Conservation (phyloP, 345 rosid genomes). For the Lagerstroemia speciosa region DNA sequence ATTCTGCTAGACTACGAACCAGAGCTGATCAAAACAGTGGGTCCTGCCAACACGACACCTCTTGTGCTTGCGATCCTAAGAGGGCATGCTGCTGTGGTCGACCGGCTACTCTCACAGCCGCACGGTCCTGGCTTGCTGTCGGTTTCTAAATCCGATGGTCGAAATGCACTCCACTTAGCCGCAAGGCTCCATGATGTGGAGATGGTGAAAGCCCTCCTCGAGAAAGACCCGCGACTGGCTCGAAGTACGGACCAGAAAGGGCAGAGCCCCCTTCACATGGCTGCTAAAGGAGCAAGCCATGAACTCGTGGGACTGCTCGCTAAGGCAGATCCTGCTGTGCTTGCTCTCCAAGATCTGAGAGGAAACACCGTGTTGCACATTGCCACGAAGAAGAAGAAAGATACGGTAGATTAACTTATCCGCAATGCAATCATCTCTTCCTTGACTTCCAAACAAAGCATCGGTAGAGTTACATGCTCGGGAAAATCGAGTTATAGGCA, state of each 20-base stretch:
- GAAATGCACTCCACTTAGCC: conserved; percentile 18
- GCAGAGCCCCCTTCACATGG: conserved; percentile 12
- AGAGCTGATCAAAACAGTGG: conserved; percentile 1
- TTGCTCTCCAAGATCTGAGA: not conserved
- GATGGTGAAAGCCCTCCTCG: conserved; percentile 16
- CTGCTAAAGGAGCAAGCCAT: not conserved
- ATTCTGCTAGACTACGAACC: conserved; percentile 13
- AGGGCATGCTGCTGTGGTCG: conserved; percentile 17
- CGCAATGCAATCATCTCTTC: not conserved
- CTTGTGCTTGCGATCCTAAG: conserved; percentile 13
- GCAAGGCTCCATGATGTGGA: conserved; percentile 16
- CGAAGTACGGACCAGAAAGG: conserved; percentile 18
- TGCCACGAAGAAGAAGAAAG: conserved; percentile 16
- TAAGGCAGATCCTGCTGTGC: not conserved
- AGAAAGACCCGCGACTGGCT: conserved; percentile 16
- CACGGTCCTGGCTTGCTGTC: not conserved
- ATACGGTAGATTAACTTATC: conserved; percentile 7
- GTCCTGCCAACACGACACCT: conserved; percentile 5
- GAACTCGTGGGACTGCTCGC: not conserved
- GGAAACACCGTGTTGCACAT: conserved; percentile 10
- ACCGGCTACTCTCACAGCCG: conserved; percentile 9
- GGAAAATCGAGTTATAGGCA: too few species aligned
- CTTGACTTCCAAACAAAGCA: not conserved
- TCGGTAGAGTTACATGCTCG: not conserved
- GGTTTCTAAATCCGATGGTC: conserved; percentile 14